Evolutionary conservation across 148 eudicot genomes (phyloP), one percentile per base, ranked within the genome.

Genomic region (Vaccinium vitisidaea): DNA sequence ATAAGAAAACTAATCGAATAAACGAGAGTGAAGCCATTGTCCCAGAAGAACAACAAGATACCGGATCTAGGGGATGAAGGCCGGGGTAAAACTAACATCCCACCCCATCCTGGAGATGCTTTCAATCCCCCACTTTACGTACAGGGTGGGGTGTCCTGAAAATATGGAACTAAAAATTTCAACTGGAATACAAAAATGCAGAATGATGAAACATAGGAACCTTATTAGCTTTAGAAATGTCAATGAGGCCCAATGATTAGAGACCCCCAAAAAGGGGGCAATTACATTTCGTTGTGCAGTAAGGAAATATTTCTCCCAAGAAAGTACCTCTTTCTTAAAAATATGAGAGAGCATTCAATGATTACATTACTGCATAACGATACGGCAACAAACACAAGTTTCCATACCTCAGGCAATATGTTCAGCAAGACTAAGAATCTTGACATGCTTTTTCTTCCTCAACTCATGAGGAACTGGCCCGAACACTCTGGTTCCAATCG

Each of bases 381-480:
- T 23, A 23, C 0, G 1, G 39, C 32, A 76, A 48, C 48, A 46
- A 52, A 5, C n/a, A 75, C 48, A n/a, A 53, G 52, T 12, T 12
- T 11, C 36, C 76, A 52, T 27, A 80, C 82, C 83, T 90, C 88
- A 93, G 13, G 91, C 94, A 75, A 93, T 88, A 81, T 92, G 92
- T 84, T 88, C 87, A 0, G 95, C 97, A 89, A 94, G 93, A 83
- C 94, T 91, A 63, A 96, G 94, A 85, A 94, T 96, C 92, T 94
- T 94, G 80, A 92, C 91, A 85, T 92, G 93, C 88, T 94, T 96
- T 86, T 92, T 93, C 89, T 92, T 93, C 88, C 95, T 92, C 13
- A 95, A 88, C 88, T 95, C 95, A 76, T 93, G 96, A 6, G 96
- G 96, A 39, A 94, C 95, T 0, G 96, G 98, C 58, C 98, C 98